phyloP scores from a whole-genome alignment of 2,329 filamentous ascomycete species.

The Monosporascus ibericus region DNA sequence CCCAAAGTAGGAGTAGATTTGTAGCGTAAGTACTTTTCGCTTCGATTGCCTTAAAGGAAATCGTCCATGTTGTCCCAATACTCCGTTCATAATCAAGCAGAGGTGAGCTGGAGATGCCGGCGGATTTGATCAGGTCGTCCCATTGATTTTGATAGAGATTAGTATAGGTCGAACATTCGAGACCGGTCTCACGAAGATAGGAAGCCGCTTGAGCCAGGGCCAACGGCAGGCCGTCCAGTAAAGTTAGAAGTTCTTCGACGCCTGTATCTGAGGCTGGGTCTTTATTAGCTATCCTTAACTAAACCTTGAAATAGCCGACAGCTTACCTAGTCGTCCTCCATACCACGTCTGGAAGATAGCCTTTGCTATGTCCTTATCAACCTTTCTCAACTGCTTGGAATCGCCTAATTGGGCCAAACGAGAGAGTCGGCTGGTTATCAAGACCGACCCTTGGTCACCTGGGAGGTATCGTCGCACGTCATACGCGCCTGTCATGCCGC shows the following conservation, averaged over 20 bases:
- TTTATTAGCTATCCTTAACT: neutral
- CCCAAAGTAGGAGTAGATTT: no score
- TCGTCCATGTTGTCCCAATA: no score
- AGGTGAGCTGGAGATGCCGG: no score
- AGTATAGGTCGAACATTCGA: slow-evolving; percentile 33
- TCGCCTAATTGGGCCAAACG: slow-evolving; percentile 20
- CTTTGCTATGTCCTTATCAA: slow-evolving; percentile 19
- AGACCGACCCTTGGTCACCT: slow-evolving; percentile 32
- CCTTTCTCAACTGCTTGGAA: slow-evolving; percentile 17
- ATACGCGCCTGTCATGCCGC: neutral
- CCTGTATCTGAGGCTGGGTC: slow-evolving; percentile 19
- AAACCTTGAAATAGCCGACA: neutral
- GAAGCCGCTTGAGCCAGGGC: slow-evolving; percentile 39
- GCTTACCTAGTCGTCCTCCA: no score
- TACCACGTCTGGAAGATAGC: neutral
- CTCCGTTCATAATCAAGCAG: no score
- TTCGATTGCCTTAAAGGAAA: no score
- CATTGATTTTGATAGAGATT: slow-evolving; percentile 32
- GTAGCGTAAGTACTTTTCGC: no score
- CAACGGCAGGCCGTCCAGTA: slow-evolving; percentile 39
- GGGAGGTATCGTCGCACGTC: slow-evolving; percentile 28
- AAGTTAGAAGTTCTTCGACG: slow-evolving; percentile 22
- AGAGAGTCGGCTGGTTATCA: slow-evolving; percentile 34
- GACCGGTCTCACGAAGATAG: slow-evolving; percentile 33
- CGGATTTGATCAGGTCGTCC: slow-evolving; percentile 17